A percentile compares a stretch with the other conserved stretches of the same genome.
phyloP scores from a whole-genome alignment of 495 filamentous ascomycete species.

The Xylaria scruposa region DNA sequence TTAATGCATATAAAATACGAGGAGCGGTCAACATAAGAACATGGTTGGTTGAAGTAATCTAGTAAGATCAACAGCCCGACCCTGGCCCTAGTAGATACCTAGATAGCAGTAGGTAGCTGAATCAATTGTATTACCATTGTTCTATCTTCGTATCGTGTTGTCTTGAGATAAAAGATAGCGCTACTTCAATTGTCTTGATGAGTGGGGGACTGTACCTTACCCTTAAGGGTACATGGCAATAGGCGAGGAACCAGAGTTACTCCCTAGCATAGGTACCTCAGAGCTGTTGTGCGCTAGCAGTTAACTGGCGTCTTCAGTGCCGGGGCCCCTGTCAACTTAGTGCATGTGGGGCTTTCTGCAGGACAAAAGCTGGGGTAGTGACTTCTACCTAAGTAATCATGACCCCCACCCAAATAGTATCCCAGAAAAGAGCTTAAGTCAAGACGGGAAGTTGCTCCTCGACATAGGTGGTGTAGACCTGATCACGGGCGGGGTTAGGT shows the following conservation, averaged over 20 bases:
- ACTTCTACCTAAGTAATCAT: neutral
- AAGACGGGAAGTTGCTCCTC: conserved; percentile 6
- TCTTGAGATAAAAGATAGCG: conserved; percentile 9
- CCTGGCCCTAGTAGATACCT: conserved; percentile 5
- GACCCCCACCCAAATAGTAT: neutral
- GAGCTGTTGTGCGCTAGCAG: neutral
- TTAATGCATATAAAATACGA: neutral
- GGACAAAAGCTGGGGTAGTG: conserved; percentile 15
- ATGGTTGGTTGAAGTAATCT: neutral
- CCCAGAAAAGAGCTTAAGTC: conserved; percentile 1
- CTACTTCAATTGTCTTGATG: neutral
- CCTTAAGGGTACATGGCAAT: no score
- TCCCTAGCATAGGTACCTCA: neutral
- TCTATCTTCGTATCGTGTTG: neutral
- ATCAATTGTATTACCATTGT: conserved; percentile 2
- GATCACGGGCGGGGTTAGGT: conserved; percentile 4
- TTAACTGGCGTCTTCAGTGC: neutral
- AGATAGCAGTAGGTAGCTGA: neutral
- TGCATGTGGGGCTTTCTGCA: neutral
- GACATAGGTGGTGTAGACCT: neutral
- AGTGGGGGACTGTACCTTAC: neutral
- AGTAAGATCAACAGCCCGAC: neutral
- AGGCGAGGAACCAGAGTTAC: no score
- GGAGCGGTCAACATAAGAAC: conserved; percentile 4
- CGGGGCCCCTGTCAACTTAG: neutral